phyloP scores from a whole-genome alignment of 2,329 filamentous ascomycete species.

The Tolypocladium ovalisporum region DNA sequence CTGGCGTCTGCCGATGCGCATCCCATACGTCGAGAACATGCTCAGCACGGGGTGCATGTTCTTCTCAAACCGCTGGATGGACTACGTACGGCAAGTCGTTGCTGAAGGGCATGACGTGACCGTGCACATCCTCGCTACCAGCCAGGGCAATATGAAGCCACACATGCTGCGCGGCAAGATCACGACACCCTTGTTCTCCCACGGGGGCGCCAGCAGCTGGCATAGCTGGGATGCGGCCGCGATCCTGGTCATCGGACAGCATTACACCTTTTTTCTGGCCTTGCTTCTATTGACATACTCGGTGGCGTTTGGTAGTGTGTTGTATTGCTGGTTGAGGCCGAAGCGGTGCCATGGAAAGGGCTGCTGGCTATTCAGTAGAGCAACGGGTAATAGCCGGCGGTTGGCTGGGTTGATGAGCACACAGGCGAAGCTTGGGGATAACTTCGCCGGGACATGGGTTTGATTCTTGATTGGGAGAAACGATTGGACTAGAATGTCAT shows the following conservation, averaged over 20 bases:
- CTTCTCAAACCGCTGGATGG: conserved; percentile 15
- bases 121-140: not conserved
- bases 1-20: conserved; percentile 13
- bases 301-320: too few species aligned
- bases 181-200: conserved; percentile 11
- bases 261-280: not conserved
- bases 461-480: not conserved
- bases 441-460: not conserved
- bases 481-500: not conserved
- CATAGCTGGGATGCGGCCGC: conserved; percentile 6
- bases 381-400: not conserved
- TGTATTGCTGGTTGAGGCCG: not conserved
- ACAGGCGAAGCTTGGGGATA: not conserved
- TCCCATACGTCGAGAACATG: conserved; percentile 16
- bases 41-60: conserved; percentile 15
- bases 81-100: conserved; percentile 7
- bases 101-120: not conserved
- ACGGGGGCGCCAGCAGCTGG: conserved; percentile 14
- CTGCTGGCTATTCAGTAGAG: not conserved
- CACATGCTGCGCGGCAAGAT: conserved; percentile 14
- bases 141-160: not conserved
- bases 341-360: not conserved
- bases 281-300: not conserved
- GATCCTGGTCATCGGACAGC: not conserved
- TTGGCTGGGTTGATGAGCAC: not conserved